Evolutionary conservation across 768 basidiomycete species (phyloP), one percentile per base, ranked within the genome.

Genomic region (Auriscalpium orientale): DNA sequence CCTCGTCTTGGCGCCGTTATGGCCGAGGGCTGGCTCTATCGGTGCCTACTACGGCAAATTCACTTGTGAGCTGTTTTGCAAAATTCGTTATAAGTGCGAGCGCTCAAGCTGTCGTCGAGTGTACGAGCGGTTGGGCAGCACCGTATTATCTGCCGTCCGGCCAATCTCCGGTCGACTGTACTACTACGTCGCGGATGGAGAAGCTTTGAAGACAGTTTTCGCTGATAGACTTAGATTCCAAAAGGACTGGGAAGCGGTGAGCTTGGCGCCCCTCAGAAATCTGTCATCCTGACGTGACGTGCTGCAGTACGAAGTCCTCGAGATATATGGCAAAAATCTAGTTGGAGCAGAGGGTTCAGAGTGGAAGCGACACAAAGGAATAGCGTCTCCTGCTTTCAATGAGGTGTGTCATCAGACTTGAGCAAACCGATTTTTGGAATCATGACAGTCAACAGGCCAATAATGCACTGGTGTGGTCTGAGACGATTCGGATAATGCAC

Each of bases 331-430:
- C 15, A 56, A 55, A 20, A 80, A 76, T 60, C 54, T 82, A 2
- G 61, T 80, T 22, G 71, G 73, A 5, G 61, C 64, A 0, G 78
- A 77, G 50, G 76, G 72, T 7, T 52, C 70, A 0, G 71, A 75
- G n/a, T 81, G 79, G 79, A 75, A 75, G 50, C 68, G 76, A 2
- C 78, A 79, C 58, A 70, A 77, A 45, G 65, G 62, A 10, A 68
- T 77, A 0, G 67, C 76, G 20, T 78, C 75, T 53, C 72, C 76
- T 10, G 79, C 79, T 0, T 81, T 81, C 64, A 78, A 72, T 47
- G 79, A 80, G 66, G 79, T 68, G 54, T 49, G 46, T 28, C 12
- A 47, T 18, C 46, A 12, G 20, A 12, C 64, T 48, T 28, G 28
- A 4, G 28, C 28, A 28, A 7, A 28, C 4, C 7, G 28, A 4